These are phyloP conservation scores for Penicillium sp. DNA, from an alignment of 2,329 filamentous ascomycete genomes.

Conservation along the genomic window DNA sequence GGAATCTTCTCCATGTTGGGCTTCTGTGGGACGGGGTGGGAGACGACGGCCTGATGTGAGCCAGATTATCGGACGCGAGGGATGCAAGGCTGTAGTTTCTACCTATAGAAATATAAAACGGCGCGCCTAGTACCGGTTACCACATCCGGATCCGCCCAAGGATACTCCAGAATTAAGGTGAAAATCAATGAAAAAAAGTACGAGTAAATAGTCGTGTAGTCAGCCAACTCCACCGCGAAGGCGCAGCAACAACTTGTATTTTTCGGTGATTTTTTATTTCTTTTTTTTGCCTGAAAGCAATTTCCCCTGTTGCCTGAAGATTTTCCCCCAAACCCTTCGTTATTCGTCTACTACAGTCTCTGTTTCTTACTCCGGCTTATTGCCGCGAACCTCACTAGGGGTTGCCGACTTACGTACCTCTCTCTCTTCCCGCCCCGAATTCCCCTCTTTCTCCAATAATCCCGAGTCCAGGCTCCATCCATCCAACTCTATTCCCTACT, in stretches of 20 bases:
- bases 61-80: background rate
- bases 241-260: conserved; percentile 19
- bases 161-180: too few species aligned
- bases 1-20: background rate
- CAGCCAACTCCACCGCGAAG: conserved; percentile 20
- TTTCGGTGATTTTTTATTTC: conserved; percentile 7
- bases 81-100: background rate
- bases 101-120: background rate
- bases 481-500: background rate
- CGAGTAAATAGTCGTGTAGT: conserved; percentile 9
- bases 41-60: background rate
- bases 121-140: background rate
- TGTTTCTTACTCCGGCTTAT: background rate
- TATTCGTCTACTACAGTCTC: background rate
- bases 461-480: background rate
- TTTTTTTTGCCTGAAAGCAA: background rate
- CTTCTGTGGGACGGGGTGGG: background rate
- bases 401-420: conserved; percentile 14
- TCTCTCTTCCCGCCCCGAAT: conserved; percentile 1
- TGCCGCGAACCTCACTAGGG: background rate
- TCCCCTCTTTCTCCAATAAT: conserved; percentile 5
- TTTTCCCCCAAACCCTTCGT: conserved; percentile 2
- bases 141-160: background rate
- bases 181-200: background rate
- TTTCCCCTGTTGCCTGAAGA: background rate